Evolutionary conservation across 2,329 filamentous ascomycete genomes (phyloP), one percentile per base, ranked within the genome.

Genomic region (Lasiodiplodia gonubiensis): DNA sequence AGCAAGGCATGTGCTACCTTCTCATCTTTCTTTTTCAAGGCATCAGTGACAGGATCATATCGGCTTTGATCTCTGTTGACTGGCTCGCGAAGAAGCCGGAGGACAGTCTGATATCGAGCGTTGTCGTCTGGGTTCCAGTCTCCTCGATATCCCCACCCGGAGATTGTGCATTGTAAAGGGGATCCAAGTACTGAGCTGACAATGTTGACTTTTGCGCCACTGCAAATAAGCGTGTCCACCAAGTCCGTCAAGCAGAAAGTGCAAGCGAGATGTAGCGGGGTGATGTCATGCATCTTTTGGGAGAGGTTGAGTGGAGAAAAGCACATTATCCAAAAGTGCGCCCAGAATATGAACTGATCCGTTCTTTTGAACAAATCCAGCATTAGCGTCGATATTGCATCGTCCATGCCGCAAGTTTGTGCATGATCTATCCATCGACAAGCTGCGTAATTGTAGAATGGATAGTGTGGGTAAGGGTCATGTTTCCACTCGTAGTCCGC

Each of bases 1-100:
- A 57, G 53, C 4, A 57, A 35, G 2, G 16, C 18, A 3, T 12
- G 12, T 42, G n/a, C 33, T 12, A 16, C 16, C 27, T 25, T 11
- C 7, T 14, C 18, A 0, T 42, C 1, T 0, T 18, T 16, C 2
- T 5, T 0, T 8, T 4, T 2, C n/a, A 57, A 25, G 7, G 35
- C 33, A 16, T 4, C n/a, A 35, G 14, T 14, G 11, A 54, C 14
- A 35, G 52, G 27, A 25, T 54, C 30, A 4, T 54, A 37, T n/a
- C 7, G 7, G 18, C 27, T 54, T 16, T 35, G 30, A 8, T 30
- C 30, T 30, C 8, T 30, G 2, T 8, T 30, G 6, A 30, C 8
- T 30, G 30, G 30, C 6, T 57, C 53, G 10, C 25, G 10, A 27
- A 57, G 53, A 18, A 57, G 33, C 3, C 53, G 1, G 1, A 1